Conservation (phyloP, 768 basidiomycete species). For the Calocybe gangraenosa region DNA sequence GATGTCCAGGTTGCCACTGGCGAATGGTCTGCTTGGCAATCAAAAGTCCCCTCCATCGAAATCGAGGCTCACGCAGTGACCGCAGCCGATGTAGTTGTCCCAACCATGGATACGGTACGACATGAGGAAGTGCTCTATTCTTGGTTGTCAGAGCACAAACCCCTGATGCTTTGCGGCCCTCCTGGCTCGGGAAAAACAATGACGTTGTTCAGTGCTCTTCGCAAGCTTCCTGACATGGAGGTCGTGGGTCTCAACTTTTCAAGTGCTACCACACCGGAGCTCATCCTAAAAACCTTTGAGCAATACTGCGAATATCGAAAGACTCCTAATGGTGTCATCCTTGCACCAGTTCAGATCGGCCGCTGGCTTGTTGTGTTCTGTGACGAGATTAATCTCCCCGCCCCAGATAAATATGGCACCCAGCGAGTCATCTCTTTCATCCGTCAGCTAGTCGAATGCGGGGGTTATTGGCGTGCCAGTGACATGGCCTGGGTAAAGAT, state of each 20-base stretch:
- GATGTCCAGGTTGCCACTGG: slow-evolving; percentile 85
- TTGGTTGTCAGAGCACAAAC: slow-evolving; percentile 98
- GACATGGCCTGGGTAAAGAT: slow-evolving; percentile 98
- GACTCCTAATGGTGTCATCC: slow-evolving; percentile 95
- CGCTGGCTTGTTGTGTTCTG: slow-evolving; percentile 99
- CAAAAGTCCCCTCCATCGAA: slow-evolving; percentile 89
- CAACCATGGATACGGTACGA: slow-evolving; percentile 96
- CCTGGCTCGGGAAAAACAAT: slow-evolving; percentile 99
- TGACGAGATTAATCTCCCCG: slow-evolving; percentile 98
- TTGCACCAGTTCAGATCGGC: slow-evolving; percentile 91
- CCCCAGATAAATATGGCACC: slow-evolving; percentile 96
- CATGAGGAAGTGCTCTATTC: slow-evolving; percentile 99
- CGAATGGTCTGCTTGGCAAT: slow-evolving; percentile 91
- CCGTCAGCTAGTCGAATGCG: slow-evolving; percentile 91
- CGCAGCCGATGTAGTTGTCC: slow-evolving; percentile 94
- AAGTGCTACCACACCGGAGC: slow-evolving; percentile 95
- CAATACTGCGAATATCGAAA: slow-evolving; percentile 99
- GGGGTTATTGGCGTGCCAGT: slow-evolving; percentile 90
- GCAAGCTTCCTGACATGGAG: slow-evolving; percentile 98
- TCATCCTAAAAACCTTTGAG: slow-evolving; percentile 98
- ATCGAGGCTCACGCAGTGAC: slow-evolving; percentile 97
- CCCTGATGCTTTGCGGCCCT: slow-evolving; percentile 95
- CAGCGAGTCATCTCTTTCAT: slow-evolving; percentile 98
- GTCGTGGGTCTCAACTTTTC: slow-evolving; percentile 99
- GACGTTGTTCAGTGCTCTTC: slow-evolving; percentile 96